Evolutionary conservation across 805 yeast species (phyloP).

Genomic region (Yamadazyma sp.): DNA sequence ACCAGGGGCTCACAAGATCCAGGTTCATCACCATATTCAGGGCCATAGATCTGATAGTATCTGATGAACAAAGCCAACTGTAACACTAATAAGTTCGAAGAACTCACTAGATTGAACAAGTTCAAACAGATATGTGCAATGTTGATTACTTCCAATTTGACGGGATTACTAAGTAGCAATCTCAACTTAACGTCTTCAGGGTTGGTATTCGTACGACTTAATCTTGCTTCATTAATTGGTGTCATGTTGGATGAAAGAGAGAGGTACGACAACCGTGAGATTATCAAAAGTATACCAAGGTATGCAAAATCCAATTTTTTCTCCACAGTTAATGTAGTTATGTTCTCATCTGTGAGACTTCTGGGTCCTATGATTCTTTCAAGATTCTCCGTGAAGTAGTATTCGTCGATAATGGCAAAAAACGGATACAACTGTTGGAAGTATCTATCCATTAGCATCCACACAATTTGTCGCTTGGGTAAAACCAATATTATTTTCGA

Average conservation of each 20-base stretch:
- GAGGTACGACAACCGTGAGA: conserved; percentile 34
- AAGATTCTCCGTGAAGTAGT: conserved; percentile 43
- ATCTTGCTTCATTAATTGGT: conserved; percentile 23
- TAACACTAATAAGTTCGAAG: conserved; percentile 50
- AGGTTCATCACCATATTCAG: conserved; percentile 56
- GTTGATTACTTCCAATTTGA: conserved; percentile 28
- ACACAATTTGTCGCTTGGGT: conserved; percentile 55
- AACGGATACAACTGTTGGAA: conserved; percentile 60
- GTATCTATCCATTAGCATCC: conserved; percentile 57
- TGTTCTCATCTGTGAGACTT: conserved; percentile 19
- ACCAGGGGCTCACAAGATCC: conserved; percentile 62
- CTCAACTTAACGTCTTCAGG: conserved; percentile 24
- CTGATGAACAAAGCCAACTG: conserved; percentile 56
- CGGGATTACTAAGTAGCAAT: conserved; percentile 26
- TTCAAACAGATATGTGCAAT: conserved; percentile 36
- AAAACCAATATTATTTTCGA: conserved; percentile 33
- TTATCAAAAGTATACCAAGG: conserved; percentile 33
- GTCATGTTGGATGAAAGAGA: conserved; percentile 33
- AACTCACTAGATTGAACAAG: conserved; percentile 32
- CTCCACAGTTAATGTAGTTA: conserved; percentile 2
- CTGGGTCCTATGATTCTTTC: conserved; percentile 45
- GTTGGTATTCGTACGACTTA: conserved; percentile 2
- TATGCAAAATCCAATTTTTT: conserved; percentile 33
- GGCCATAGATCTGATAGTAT: conserved; percentile 48
- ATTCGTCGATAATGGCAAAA: conserved; percentile 66